Percentiles rank a stretch among this genome's conserved stretches.
These are phyloP conservation scores for Neurospora terricola DNA, from an alignment of 495 filamentous ascomycete species.

Conservation along the genomic window DNA sequence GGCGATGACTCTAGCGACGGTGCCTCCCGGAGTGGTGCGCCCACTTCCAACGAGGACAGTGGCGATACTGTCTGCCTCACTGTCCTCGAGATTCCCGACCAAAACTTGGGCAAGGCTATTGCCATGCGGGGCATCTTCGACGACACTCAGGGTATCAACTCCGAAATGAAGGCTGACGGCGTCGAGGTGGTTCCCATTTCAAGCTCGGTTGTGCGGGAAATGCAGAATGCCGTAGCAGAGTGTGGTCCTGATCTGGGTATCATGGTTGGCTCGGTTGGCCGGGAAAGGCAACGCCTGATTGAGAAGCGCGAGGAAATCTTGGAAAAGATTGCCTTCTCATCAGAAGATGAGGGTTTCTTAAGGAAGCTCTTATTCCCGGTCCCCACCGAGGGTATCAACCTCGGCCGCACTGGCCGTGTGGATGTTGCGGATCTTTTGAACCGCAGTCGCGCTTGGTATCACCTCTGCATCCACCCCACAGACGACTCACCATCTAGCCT, in stretches of 20 bases:
- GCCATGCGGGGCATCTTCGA: constrained; percentile 86
- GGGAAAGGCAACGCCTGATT: constrained; percentile 66
- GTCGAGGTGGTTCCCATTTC: constrained; percentile 58
- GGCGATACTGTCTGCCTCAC: constrained; percentile 84
- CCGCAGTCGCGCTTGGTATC: constrained; percentile 90
- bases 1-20: constrained; percentile 56
- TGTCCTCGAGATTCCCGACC: constrained; percentile 74
- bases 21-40: constrained; percentile 36
- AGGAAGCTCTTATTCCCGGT: constrained; percentile 73
- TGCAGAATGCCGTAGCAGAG: constrained; percentile 68
- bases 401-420: constrained; percentile 65
- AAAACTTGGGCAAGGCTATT: constrained; percentile 71
- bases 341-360: constrained; percentile 77
- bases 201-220: constrained; percentile 73
- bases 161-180: constrained; percentile 94
- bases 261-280: constrained; percentile 47
- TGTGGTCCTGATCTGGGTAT: constrained; percentile 78
- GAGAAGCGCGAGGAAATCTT: constrained; percentile 74
- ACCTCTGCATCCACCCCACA: constrained; percentile 82
- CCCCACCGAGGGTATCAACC: constrained; percentile 59
- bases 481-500: constrained; percentile 71
- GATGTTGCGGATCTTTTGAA: constrained; percentile 59
- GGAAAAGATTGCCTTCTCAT: constrained; percentile 72
- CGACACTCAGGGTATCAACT: constrained; percentile 82
- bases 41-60: constrained; percentile 52